These are phyloP conservation scores for Tylopilus intermedius DNA, from an alignment of 768 basidiomycete genomes.

Conservation along the genomic window DNA sequence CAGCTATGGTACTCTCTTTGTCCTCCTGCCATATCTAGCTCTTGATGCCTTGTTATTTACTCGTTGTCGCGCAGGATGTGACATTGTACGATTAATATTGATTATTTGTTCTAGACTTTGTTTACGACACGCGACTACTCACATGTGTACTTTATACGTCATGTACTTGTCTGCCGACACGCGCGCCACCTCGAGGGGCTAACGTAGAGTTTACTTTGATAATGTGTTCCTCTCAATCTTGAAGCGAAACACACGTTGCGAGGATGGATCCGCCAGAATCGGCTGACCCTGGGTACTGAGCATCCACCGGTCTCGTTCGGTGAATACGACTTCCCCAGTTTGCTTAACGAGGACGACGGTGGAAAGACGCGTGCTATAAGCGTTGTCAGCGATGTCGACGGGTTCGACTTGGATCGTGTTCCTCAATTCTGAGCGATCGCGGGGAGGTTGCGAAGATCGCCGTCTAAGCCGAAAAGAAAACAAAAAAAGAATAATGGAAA, in stretches of 20 bases:
- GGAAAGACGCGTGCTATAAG: conserved; percentile 69
- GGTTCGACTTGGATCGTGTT: conserved; percentile 63
- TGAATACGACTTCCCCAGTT: conserved; percentile 56
- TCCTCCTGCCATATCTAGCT: conserved; percentile 5
- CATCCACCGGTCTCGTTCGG: conserved; percentile 69
- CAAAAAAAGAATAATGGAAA: neutral
- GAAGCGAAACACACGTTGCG: conserved; percentile 53
- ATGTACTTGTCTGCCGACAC: conserved; percentile 26
- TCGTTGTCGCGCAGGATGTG: conserved; percentile 29
- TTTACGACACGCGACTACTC: conserved; percentile 15
- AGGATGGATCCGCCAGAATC: conserved; percentile 34
- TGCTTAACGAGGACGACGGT: conserved; percentile 65
- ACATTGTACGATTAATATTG: conserved; percentile 22
- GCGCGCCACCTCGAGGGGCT: conserved; percentile 7
- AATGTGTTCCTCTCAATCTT: conserved; percentile 22
- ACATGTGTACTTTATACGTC: conserved; percentile 30
- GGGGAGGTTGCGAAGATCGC: conserved; percentile 37
- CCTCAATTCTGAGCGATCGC: conserved; percentile 48
- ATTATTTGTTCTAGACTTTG: conserved; percentile 26
- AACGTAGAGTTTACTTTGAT: conserved; percentile 17
- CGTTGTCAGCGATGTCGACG: conserved; percentile 23
- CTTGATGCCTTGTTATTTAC: conserved; percentile 22
- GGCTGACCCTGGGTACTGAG: conserved; percentile 37
- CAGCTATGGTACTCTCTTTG: neutral
- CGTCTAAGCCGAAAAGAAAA: conserved; percentile 14